These are phyloP conservation scores for Torulaspora pretoriensis DNA, from an alignment of 1,139 yeast genomes.

Conservation along the genomic window DNA sequence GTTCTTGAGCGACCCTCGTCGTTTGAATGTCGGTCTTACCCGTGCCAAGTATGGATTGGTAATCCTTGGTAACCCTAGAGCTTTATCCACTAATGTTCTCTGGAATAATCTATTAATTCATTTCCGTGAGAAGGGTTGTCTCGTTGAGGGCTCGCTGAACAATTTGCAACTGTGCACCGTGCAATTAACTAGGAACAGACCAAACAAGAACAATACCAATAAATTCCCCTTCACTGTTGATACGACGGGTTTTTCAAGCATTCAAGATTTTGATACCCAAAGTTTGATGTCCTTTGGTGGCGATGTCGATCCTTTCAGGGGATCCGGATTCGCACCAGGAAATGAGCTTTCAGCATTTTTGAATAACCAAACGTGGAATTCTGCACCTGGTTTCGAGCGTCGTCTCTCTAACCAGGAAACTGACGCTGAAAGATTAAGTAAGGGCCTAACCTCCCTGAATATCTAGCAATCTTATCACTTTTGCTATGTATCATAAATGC, in stretches of 20 bases:
- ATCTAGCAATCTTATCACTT: background rate
- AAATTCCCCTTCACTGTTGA: constrained; percentile 22
- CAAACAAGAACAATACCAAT: constrained; percentile 15
- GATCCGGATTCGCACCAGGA: constrained; percentile 18
- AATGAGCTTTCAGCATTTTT: constrained; percentile 36
- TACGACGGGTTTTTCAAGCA: constrained; percentile 22
- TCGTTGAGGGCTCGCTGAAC: constrained; percentile 89
- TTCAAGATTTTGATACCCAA: constrained; percentile 45
- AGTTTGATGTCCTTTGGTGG: constrained; percentile 46
- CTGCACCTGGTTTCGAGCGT: constrained; percentile 4
- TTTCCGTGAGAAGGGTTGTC: constrained; percentile 77
- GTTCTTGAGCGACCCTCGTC: constrained; percentile 81
- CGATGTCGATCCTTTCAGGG: constrained; percentile 27
- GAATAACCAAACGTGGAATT: constrained; percentile 31
- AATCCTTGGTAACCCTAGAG: constrained; percentile 79
- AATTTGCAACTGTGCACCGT: constrained; percentile 71
- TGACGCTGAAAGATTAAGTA: constrained; percentile 4
- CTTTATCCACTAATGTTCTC: constrained; percentile 63
- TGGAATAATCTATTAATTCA: constrained; percentile 81
- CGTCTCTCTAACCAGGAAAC: background rate
- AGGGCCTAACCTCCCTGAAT: constrained; percentile 3
- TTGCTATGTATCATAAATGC: constrained; percentile 4
- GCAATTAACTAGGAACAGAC: constrained; percentile 44
- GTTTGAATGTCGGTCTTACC: constrained; percentile 88
- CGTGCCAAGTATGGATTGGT: constrained; percentile 85